phyloP scores from a whole-genome alignment of 345 rosid genomes.

The Acer negundo region DNA sequence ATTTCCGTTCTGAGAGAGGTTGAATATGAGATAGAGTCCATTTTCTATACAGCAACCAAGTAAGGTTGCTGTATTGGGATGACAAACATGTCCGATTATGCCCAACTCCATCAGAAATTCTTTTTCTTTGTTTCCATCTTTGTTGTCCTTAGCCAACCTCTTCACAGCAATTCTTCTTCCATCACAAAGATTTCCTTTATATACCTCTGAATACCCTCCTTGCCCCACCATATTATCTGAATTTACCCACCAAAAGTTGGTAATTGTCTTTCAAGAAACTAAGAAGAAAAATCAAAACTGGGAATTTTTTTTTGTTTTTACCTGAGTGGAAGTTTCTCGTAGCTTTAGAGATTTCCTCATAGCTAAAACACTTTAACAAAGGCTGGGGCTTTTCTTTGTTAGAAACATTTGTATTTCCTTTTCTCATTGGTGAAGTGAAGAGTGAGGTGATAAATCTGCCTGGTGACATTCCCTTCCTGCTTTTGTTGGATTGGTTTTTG shows the following conservation, averaged over 20 bases:
- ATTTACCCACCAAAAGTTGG: background rate
- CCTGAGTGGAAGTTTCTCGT: slow-evolving; percentile 74
- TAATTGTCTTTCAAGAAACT: background rate
- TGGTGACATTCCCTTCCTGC: slow-evolving; percentile 42
- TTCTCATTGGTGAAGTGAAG: slow-evolving; percentile 56
- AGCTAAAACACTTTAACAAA: slow-evolving; percentile 65
- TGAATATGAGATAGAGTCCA: slow-evolving; percentile 83
- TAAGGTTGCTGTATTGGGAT: slow-evolving; percentile 77
- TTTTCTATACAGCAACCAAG: slow-evolving; percentile 87
- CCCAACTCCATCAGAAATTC: slow-evolving; percentile 89
- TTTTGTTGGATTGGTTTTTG: slow-evolving; percentile 25
- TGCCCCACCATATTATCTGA: slow-evolving; percentile 73
- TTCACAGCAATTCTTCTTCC: slow-evolving; percentile 82
- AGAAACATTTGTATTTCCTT: slow-evolving; percentile 34
- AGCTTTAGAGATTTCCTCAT: slow-evolving; percentile 69
- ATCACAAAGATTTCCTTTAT: slow-evolving; percentile 77
- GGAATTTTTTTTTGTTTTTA: slow-evolving; percentile 19
- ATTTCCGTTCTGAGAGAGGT: slow-evolving; percentile 78
- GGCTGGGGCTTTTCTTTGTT: slow-evolving; percentile 47
- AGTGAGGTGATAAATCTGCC: slow-evolving; percentile 54
- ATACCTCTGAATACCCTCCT: slow-evolving; percentile 94
- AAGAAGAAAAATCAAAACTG: background rate
- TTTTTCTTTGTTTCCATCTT: slow-evolving; percentile 74
- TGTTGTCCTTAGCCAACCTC: slow-evolving; percentile 76
- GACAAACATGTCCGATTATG: slow-evolving; percentile 73